Conservation (phyloP, 768 basidiomycete genomes). For the Suillus subluteus region DNA sequence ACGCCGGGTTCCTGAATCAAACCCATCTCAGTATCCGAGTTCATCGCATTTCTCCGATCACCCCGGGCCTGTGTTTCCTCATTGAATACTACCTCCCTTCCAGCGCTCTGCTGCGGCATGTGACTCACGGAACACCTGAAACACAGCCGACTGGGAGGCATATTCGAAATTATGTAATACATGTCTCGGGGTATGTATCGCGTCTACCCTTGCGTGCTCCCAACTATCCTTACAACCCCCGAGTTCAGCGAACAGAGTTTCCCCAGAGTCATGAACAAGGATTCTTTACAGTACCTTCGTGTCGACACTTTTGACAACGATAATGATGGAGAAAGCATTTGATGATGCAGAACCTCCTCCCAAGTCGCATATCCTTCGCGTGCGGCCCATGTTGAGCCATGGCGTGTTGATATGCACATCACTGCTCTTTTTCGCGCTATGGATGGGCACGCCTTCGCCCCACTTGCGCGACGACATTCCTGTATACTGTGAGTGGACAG, state of each 20-base stretch:
- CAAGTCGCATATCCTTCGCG: neutral
- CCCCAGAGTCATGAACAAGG: neutral
- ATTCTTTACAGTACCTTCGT: conserved; percentile 3
- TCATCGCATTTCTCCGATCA: too few relatives aligned
- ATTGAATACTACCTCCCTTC: too few relatives aligned
- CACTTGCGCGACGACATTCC: neutral
- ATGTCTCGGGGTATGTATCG: neutral
- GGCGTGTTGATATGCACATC: conserved; percentile 1
- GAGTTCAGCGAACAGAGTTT: neutral
- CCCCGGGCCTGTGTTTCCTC: too few relatives aligned
- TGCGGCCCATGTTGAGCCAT: conserved; percentile 11
- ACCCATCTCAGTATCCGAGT: too few relatives aligned
- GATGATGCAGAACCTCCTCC: neutral
- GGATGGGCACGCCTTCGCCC: conserved; percentile 5
- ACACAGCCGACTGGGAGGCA: too few relatives aligned
- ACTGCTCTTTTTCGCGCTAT: conserved; percentile 15
- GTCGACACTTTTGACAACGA: neutral
- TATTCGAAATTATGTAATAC: too few relatives aligned
- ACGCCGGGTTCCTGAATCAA: too few relatives aligned
- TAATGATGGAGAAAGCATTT: neutral
- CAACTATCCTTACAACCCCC: neutral
- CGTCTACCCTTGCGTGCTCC: neutral
- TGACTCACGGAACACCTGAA: too few relatives aligned
- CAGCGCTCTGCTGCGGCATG: too few relatives aligned
- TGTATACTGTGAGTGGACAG: conserved; percentile 5